Evolutionary conservation across 169 alveolate species (phyloP), one percentile per base, ranked within the genome.

Genomic region (Eimeria falciformis): DNA sequence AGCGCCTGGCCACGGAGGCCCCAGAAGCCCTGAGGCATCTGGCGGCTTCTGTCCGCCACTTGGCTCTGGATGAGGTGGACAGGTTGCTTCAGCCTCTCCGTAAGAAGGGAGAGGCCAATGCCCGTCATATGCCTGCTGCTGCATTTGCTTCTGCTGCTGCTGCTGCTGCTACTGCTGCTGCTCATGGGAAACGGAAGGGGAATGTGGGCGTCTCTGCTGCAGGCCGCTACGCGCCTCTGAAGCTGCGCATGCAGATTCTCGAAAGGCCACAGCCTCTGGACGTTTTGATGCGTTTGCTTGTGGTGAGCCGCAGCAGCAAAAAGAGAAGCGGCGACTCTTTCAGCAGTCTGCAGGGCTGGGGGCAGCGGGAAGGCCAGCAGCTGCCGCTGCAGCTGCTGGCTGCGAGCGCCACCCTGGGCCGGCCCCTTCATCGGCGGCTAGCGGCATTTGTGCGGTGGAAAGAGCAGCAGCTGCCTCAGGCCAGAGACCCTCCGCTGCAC

Each of bases 381-480:
- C 47, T 77, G 58, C 86, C 86, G 45, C 47, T 77, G 86, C 86
- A 77, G 86, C 69, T 77, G 29, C 69, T 77, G 69, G 86, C 86
- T 3, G 86, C 86, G 11, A 77, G 68, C 66, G 86, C 86, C 45
- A 29, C 86, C 47, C 50, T 77, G 6, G 86, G 86, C 33, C 33
- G 86, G 40, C 86, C 86, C 27, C 86, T 77, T 33, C 86, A 77
- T 46, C 86, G 86, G 18, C 58, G 58, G 69, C 69, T 77, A 1
- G 46, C 86, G n/a, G 43, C 33, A 25, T 56, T 77, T n/a, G 58
- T 56, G 25, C 86, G 86, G 45, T 77, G 86, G 86, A 77, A 77
- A 68, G 58, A 77, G 69, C 86, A 77, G 86, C 86, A 77, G 68
- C 84, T 73, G 56, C 65, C 21, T 65, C 86, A 47, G 5, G 86